Evolutionary conservation across 805 yeast genomes (phyloP).

Genomic region (Candida hungchunana): DNA sequence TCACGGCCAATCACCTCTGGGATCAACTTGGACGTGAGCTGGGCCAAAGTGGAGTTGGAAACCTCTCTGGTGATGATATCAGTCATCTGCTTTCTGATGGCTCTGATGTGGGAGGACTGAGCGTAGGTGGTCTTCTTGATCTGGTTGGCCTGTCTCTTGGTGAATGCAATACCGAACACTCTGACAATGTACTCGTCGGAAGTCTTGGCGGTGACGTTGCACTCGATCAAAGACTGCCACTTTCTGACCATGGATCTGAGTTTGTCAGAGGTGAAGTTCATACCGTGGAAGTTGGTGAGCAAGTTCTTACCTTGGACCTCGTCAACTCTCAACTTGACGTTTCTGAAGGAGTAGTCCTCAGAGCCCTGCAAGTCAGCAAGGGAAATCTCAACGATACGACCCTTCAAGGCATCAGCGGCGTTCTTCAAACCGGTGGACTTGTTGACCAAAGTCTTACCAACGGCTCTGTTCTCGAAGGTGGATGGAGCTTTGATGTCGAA

Average conservation of each 20-base stretch:
- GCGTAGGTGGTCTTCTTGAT: constrained; percentile 97
- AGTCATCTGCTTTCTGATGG: constrained; percentile 82
- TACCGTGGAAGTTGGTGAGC: constrained; percentile 98
- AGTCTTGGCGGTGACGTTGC: constrained; percentile 97
- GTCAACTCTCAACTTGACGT: constrained; percentile 95
- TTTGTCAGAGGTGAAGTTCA: constrained; percentile 97
- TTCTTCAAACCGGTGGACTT: constrained; percentile 96
- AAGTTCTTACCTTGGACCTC: constrained; percentile 99
- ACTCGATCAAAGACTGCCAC: constrained; percentile 98
- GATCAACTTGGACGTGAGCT: constrained; percentile 93
- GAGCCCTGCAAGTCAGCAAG: constrained; percentile 98
- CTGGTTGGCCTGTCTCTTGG: constrained; percentile 96
- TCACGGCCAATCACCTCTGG: constrained; percentile 99
- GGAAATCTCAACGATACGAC: constrained; percentile 93
- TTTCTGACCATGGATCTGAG: constrained; percentile 96
- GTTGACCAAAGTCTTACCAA: constrained; percentile 98
- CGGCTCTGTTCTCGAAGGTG: constrained; percentile 96
- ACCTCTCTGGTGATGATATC: constrained; percentile 97
- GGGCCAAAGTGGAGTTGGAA: constrained; percentile 90
- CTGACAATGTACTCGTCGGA: constrained; percentile 96
- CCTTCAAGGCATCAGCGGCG: constrained; percentile 97
- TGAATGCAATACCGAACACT: constrained; percentile 96
- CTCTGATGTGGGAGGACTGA: constrained; percentile 91
- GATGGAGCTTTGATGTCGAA: constrained; percentile 98
- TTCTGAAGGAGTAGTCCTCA: constrained; percentile 98